Base-by-base conservation (phyloP, 306 rosid species). In the Amphicarpaea edgeworthii region DNA sequence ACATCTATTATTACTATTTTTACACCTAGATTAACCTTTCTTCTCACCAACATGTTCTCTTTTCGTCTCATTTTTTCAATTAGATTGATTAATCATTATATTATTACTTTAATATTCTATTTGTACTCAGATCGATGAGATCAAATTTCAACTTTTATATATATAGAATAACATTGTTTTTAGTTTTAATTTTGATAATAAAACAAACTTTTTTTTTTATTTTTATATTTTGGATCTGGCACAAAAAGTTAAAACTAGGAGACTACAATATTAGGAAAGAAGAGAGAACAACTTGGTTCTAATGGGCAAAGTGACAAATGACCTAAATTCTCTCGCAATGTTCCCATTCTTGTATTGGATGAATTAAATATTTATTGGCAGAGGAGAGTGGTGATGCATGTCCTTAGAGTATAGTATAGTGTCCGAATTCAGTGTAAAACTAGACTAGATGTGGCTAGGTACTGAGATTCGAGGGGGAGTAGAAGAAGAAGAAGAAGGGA, bases 201-300 rank as follows among this genome's bases (percentile, higher is more conserved):
- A 32, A 11, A 37, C 8, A 32, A 10, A 23, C 7, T 2, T 20
- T 63, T 8, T 21, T 37, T 34, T 20, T 26, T 6, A 23, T 3
- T 3, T 20, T 63, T 8, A 15, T 34, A 47, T 34, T 26, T 14
- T 12, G 28, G 42, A 58, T 51, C 12, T 14, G 41, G 66, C 41
- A 15, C 3, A n/a, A n/a, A 68, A 57, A 8, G 69, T 30, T 34
- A 77, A 58, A 30, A 77, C 68, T 63, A 16, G 15, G 68, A 60
- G 0, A 45, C 12, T 40, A 51, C 30, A 7, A 38, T 23, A 72
- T 40, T 28, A 20, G 60, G 23, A 17, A 10, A 34, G 46, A 8
- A 59, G 1, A 65, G 53, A n/a, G 37, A 80, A 73, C 71, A 66
- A 73, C n/a, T n/a, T n/a, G n/a, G 26, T 68, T 73, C 55, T 20